Percentiles rank a stretch among this genome's conserved stretches.
These are phyloP conservation scores for Voacanga thouarsii DNA, from an alignment of 257 asterid species.

Conservation along the genomic window DNA sequence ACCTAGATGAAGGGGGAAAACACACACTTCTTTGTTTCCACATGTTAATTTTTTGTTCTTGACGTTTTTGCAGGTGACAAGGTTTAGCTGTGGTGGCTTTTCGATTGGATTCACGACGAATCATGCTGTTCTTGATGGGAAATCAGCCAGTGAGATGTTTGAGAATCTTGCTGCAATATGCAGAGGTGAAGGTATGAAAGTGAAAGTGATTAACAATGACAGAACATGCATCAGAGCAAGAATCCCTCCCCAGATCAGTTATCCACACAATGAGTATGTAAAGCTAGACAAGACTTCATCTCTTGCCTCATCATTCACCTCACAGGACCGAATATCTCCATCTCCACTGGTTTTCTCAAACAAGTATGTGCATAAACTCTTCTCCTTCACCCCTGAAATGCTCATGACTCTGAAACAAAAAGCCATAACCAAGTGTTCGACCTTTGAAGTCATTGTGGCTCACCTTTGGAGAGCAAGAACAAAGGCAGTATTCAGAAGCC, in stretches of 20 bases:
- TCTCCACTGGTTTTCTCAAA: conserved; percentile 37
- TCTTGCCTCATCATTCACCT: conserved; percentile 39
- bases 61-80: conserved; percentile 34
- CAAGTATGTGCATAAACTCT: conserved; percentile 32
- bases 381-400: conserved; percentile 30
- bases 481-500: conserved; percentile 18
- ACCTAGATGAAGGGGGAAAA: neutral
- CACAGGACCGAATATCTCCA: conserved; percentile 25
- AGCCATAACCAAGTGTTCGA: conserved; percentile 34
- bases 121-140: conserved; percentile 47
- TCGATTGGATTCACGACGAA: conserved; percentile 38
- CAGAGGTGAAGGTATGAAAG: conserved; percentile 35
- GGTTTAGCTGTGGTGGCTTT: conserved; percentile 45
- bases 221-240: conserved; percentile 36
- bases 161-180: conserved; percentile 38
- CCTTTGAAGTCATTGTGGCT: conserved; percentile 41
- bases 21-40: too few species aligned
- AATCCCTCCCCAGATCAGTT: conserved; percentile 41
- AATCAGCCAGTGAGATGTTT: conserved; percentile 44
- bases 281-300: conserved; percentile 14
- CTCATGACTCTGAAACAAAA: conserved; percentile 21
- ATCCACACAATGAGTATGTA: conserved; percentile 40
- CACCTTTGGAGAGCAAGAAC: conserved; percentile 45
- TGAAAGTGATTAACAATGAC: conserved; percentile 26
- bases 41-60: neutral